phyloP scores from a whole-genome alignment of 257 asterid genomes.

The Echites panduratus region DNA sequence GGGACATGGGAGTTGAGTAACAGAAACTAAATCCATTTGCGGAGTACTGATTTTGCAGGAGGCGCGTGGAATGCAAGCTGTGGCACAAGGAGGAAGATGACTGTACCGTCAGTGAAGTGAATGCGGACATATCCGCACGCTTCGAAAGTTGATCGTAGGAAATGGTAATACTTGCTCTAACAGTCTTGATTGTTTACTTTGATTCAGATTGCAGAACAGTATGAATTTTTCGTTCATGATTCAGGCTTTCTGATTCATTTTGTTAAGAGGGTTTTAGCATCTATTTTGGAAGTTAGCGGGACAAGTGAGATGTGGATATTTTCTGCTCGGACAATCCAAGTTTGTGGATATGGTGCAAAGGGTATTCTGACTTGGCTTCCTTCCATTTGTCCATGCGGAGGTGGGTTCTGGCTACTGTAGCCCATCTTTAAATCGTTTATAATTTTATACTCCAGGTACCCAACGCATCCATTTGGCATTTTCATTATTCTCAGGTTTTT shows the following conservation, averaged over 20 bases:
- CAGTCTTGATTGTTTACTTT: neutral
- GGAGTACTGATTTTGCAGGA: slow-evolving; percentile 18
- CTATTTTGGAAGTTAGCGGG: slow-evolving; percentile 23
- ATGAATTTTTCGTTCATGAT: neutral
- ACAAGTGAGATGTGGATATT: slow-evolving; percentile 38
- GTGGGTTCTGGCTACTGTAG: neutral
- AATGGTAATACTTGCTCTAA: neutral
- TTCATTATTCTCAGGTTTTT: too few relatives aligned
- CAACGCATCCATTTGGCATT: too few relatives aligned
- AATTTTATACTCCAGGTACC: too few relatives aligned
- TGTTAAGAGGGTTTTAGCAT: slow-evolving; percentile 4
- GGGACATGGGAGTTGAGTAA: slow-evolving; percentile 24
- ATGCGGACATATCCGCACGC: slow-evolving; percentile 39
- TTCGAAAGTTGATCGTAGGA: slow-evolving; percentile 5
- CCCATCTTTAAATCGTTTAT: too few relatives aligned
- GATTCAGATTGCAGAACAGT: neutral
- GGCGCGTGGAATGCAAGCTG: slow-evolving; percentile 11
- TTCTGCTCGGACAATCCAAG: slow-evolving; percentile 44
- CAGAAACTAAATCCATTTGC: slow-evolving; percentile 24
- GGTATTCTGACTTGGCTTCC: slow-evolving; percentile 10
- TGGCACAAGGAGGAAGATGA: slow-evolving; percentile 33
- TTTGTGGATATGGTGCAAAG: slow-evolving; percentile 50
- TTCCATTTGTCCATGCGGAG: slow-evolving; percentile 3
- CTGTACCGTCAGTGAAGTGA: slow-evolving; percentile 43
- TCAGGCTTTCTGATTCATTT: slow-evolving; percentile 4